Evolutionary conservation across 1,284 basidiomycete genomes (phyloP).

Genomic region (Pyrrhoderma lamaoense): DNA sequence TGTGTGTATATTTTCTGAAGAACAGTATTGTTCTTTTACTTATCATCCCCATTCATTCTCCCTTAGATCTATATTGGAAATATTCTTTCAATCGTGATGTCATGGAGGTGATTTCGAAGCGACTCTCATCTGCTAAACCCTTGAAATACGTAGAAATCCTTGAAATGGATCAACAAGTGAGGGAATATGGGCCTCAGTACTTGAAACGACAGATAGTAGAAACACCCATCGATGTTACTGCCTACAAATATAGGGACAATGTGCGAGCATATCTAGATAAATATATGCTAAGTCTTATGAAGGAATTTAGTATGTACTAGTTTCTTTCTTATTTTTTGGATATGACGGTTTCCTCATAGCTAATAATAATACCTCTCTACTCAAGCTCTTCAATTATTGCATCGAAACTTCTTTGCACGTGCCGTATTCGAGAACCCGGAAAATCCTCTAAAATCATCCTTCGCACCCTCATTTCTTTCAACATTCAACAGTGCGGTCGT

Average conservation of each 20-base stretch:
- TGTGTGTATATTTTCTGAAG: slow-evolving; percentile 9
- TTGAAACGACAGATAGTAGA: not conserved
- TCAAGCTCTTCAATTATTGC: slow-evolving; percentile 10
- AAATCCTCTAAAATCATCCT: slow-evolving; percentile 18
- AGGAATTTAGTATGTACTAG: slow-evolving; percentile 1
- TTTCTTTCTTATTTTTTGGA: too few relatives aligned
- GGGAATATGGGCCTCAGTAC: slow-evolving; percentile 7
- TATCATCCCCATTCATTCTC: too few relatives aligned
- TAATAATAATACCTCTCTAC: not conserved
- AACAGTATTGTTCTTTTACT: too few relatives aligned
- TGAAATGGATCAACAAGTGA: slow-evolving; percentile 10
- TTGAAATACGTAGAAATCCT: slow-evolving; percentile 17
- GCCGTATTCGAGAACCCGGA: slow-evolving; percentile 18
- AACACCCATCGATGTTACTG: too few relatives aligned
- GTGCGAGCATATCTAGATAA: not conserved
- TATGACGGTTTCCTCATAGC: too few relatives aligned
- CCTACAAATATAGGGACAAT: not conserved
- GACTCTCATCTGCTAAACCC: slow-evolving; percentile 4
- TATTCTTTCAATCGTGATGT: not conserved
- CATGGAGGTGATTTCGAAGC: not conserved
- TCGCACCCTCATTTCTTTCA: slow-evolving; percentile 20
- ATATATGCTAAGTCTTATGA: slow-evolving; percentile 1
- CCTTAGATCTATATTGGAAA: too few relatives aligned
- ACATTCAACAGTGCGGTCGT: slow-evolving; percentile 17
- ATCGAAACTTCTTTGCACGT: slow-evolving; percentile 20